These are phyloP conservation scores for Alternaria solani DNA, from an alignment of 2,329 filamentous ascomycete genomes.

Conservation along the genomic window DNA sequence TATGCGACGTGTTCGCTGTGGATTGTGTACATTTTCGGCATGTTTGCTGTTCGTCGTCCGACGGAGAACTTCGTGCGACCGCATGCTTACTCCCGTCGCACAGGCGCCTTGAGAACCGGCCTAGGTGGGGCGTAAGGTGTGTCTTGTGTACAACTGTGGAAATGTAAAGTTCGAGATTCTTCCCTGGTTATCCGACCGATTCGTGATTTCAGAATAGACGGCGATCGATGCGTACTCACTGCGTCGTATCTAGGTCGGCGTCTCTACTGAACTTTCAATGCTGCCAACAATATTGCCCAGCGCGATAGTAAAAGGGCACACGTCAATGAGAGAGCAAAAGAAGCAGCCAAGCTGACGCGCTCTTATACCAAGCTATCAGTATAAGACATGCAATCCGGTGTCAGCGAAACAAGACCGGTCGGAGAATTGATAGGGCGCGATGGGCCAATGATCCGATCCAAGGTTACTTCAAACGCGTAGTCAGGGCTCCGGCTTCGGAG, in stretches of 20 bases:
- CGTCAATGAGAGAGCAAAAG: conserved; percentile 8
- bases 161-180: not conserved
- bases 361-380: conserved; percentile 6
- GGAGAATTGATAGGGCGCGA: conserved; percentile 28
- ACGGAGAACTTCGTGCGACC: not conserved
- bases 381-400: not conserved
- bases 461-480: conserved; percentile 34
- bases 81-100: not conserved
- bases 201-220: not conserved
- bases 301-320: conserved; percentile 2
- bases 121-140: not conserved
- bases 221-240: not conserved
- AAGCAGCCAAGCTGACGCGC: conserved; percentile 7
- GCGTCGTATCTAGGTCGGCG: not conserved
- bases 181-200: not conserved
- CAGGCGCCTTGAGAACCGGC: not conserved
- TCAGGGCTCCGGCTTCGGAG: conserved; percentile 43
- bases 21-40: not conserved
- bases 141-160: not conserved
- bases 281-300: conserved; percentile 15
- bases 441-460: conserved; percentile 17
- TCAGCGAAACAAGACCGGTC: conserved; percentile 4
- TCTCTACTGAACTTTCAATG: not conserved
- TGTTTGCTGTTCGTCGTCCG: not conserved
- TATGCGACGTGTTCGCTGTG: not conserved